Evolutionary conservation across 345 rosid species (phyloP).

Genomic region (Psidium friedrichsthalianum): DNA sequence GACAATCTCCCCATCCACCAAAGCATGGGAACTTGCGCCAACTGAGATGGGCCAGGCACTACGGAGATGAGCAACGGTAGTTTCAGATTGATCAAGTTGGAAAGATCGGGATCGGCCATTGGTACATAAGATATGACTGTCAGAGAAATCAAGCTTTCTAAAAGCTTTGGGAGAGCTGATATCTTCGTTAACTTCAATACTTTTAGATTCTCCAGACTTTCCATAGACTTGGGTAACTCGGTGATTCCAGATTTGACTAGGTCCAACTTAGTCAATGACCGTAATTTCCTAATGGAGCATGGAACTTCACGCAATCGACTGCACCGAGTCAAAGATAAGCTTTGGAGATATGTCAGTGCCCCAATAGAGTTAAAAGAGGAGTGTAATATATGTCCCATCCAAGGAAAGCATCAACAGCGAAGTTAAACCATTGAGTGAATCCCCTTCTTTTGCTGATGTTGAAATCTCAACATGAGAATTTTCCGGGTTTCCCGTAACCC

Average conservation of each 20-base stretch:
- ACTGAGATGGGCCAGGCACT: neutral
- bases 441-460: neutral
- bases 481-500: neutral
- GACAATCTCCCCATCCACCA: neutral
- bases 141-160: neutral
- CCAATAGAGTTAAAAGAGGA: neutral
- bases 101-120: neutral
- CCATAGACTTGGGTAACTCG: neutral
- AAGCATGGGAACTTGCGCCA: neutral
- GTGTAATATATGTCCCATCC: accelerated
- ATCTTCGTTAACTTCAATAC: neutral
- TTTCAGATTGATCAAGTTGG: neutral
- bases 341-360: neutral
- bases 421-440: neutral
- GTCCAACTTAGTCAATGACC: neutral
- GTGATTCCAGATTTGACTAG: accelerated
- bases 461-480: neutral
- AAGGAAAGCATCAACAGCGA: neutral
- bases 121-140: accelerated
- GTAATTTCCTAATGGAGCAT: neutral
- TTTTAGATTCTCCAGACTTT: neutral
- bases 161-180: neutral
- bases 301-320: accelerated
- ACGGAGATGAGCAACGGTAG: neutral
- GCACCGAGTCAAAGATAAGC: neutral